Conservation (phyloP, 1,284 basidiomycete genomes). For the Lentinus polychrous region DNA sequence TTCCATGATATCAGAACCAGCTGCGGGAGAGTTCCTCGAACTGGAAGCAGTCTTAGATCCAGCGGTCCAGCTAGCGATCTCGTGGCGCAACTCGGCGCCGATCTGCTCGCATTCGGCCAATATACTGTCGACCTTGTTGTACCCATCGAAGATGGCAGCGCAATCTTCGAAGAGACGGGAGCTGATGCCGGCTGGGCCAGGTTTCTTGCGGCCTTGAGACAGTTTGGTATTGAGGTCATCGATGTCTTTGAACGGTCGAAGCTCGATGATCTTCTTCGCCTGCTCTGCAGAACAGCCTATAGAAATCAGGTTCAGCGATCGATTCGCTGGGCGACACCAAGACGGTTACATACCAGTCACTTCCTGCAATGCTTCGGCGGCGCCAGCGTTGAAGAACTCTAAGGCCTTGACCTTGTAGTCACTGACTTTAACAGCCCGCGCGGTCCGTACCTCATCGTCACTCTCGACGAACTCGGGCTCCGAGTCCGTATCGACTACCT, state of each 20-base stretch:
- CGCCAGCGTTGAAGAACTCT: slow-evolving; percentile 82
- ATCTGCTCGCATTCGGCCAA: slow-evolving; percentile 86
- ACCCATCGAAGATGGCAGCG: slow-evolving; percentile 83
- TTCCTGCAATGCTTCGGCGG: slow-evolving; percentile 74
- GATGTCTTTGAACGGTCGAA: slow-evolving; percentile 79
- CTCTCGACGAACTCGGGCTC: slow-evolving; percentile 38
- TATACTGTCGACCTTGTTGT: slow-evolving; percentile 86
- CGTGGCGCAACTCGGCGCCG: slow-evolving; percentile 58
- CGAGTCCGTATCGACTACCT: slow-evolving; percentile 63
- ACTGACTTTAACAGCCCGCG: slow-evolving; percentile 15
- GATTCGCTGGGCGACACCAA: neutral
- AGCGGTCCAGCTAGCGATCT: slow-evolving; percentile 77
- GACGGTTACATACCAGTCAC: slow-evolving; percentile 72
- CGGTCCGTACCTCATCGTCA: slow-evolving; percentile 23
- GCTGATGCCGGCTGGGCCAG: slow-evolving; percentile 76
- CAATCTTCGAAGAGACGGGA: slow-evolving; percentile 89
- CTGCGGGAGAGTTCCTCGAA: slow-evolving; percentile 18
- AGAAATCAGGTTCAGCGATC: slow-evolving; percentile 12
- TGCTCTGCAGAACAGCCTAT: slow-evolving; percentile 81
- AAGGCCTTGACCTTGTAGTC: slow-evolving; percentile 48
- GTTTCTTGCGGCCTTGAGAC: slow-evolving; percentile 78
- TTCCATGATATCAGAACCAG: slow-evolving; percentile 30
- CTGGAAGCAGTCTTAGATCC: slow-evolving; percentile 33
- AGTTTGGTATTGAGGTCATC: slow-evolving; percentile 78
- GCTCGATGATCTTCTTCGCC: slow-evolving; percentile 71